Conservation (phyloP, 2,329 filamentous ascomycete genomes). For the Colletotrichum orbiculare region DNA sequence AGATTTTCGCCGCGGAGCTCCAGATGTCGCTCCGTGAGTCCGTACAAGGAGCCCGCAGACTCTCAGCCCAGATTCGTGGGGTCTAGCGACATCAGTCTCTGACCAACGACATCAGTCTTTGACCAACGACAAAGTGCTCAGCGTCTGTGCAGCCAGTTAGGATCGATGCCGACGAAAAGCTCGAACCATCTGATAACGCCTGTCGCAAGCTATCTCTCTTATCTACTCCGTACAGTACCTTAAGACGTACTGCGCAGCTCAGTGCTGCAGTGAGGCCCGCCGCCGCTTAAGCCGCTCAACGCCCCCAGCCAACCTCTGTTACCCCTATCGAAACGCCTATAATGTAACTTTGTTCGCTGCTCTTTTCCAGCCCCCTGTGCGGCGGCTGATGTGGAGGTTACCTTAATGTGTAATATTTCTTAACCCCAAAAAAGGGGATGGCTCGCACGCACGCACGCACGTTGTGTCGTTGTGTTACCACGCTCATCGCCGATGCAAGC, state of each 20-base stretch:
- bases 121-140: slow-evolving; percentile 4
- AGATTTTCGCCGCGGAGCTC: neutral
- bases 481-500: slow-evolving; percentile 26
- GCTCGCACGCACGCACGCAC: no score
- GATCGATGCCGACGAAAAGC: slow-evolving; percentile 4
- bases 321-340: slow-evolving; percentile 28
- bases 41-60: no score
- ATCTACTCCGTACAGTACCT: slow-evolving; percentile 6
- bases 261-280: neutral
- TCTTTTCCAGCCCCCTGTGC: no score
- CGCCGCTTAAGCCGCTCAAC: slow-evolving; percentile 19
- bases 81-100: slow-evolving; percentile 5
- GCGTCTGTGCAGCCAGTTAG: slow-evolving; percentile 16
- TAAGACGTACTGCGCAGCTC: neutral
- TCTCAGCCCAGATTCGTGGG: neutral
- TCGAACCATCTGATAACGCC: slow-evolving; percentile 9
- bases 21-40: neutral
- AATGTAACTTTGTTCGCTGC: no score
- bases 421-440: neutral
- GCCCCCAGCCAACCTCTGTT: slow-evolving; percentile 24
- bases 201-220: slow-evolving; percentile 5
- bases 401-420: no score
- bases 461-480: neutral
- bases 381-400: no score
- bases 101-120: slow-evolving; percentile 11